Evolutionary conservation across 345 rosid genomes (phyloP).

Genomic region (Eucalyptus rudis): DNA sequence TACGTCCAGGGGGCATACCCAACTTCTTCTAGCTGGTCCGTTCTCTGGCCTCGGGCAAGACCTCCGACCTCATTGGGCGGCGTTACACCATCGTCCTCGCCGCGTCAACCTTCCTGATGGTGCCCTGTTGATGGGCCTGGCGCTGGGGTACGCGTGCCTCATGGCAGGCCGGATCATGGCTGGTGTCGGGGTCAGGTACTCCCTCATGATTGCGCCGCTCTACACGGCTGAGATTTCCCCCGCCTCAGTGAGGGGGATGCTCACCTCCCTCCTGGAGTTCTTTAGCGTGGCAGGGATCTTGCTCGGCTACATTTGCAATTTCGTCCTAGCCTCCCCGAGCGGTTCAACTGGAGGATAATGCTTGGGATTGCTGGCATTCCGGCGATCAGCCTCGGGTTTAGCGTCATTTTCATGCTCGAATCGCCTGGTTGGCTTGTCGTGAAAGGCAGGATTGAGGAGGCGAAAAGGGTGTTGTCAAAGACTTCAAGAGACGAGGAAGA

Average conservation of each 20-base stretch:
- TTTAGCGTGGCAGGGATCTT: no score
- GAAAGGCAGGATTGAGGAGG: slow-evolving; percentile 32
- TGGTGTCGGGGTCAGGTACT: slow-evolving; percentile 45
- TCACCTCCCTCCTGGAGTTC: slow-evolving; percentile 50
- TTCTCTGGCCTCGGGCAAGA: slow-evolving; percentile 41
- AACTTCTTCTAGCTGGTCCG: no score
- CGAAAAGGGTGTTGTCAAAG: slow-evolving; percentile 15
- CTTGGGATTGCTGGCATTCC: slow-evolving; percentile 41
- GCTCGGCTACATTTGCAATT: slow-evolving; percentile 39
- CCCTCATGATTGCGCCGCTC: slow-evolving; percentile 57
- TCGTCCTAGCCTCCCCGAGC: slow-evolving; percentile 13
- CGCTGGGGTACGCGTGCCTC: slow-evolving; percentile 27
- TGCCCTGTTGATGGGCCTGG: slow-evolving; percentile 42
- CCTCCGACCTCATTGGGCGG: slow-evolving; percentile 42
- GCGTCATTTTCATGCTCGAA: slow-evolving; percentile 29
- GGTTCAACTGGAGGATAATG: slow-evolving; percentile 40
- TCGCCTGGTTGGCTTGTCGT: slow-evolving; percentile 57
- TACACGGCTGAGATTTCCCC: slow-evolving; percentile 44
- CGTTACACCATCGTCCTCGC: slow-evolving; percentile 45
- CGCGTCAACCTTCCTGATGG: slow-evolving; percentile 33
- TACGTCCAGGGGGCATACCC: slow-evolving; percentile 6
- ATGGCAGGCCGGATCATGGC: slow-evolving; percentile 48
- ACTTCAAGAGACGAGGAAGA: slow-evolving; percentile 25
- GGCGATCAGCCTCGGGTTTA: slow-evolving; percentile 7
- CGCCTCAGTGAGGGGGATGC: slow-evolving; percentile 28